Conservation (phyloP, 768 basidiomycete species). For the Mycena polygramma region DNA sequence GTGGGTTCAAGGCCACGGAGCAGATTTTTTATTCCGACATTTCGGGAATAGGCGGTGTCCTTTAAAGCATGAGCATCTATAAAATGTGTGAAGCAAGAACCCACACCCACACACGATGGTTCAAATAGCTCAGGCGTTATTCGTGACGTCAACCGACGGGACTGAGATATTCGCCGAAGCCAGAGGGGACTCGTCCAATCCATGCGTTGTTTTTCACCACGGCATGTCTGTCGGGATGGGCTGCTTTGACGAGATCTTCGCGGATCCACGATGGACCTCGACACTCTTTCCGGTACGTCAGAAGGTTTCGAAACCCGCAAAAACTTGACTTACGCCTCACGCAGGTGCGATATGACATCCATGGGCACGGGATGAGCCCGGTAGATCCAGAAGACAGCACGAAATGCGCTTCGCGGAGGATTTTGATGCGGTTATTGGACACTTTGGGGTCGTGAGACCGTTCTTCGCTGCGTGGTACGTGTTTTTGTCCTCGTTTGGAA, state of each 20-base stretch:
- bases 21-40: too few species aligned
- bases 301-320: not conserved
- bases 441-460: not conserved
- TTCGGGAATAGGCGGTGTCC: too few species aligned
- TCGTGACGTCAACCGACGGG: not conserved
- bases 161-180: not conserved
- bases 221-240: not conserved
- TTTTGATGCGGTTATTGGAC: not conserved
- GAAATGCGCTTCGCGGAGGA: conserved; percentile 3
- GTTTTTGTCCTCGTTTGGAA: not conserved
- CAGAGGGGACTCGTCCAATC: not conserved
- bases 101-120: too few species aligned
- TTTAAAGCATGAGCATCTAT: too few species aligned
- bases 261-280: not conserved
- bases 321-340: not conserved
- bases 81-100: too few species aligned
- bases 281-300: not conserved
- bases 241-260: not conserved
- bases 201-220: not conserved
- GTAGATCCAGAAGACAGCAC: not conserved
- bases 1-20: too few species aligned
- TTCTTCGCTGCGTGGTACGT: not conserved
- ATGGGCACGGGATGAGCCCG: not conserved
- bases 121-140: not conserved
- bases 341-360: not conserved